Base-by-base conservation (phyloP, 192 early-diverging fungal species). In the Gigaspora rosea region DNA sequence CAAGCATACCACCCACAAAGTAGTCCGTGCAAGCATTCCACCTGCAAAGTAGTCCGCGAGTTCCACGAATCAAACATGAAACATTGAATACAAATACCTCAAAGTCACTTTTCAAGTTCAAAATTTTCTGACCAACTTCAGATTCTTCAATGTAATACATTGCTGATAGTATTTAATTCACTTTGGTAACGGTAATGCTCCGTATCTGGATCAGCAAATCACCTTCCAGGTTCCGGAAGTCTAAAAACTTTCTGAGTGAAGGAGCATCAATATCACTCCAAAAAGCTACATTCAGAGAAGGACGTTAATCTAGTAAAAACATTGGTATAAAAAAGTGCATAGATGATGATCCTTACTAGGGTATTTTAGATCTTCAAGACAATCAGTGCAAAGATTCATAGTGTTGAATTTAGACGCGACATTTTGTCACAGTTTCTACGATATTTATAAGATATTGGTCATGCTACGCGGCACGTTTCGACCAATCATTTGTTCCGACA, bases 11-110 rank as follows among this genome's bases (percentile, higher is more conserved):
- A 71, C 27, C 51, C 50, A 71, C 51, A 71, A 71, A 13, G 13
- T 71, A 71, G 70, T 54, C 51, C 11, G 70, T 71, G 49, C 50
- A 71, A 54, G 20, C 51, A 71, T 71, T 71, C 52, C 69, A 54
- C 69, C 69, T 36, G 32, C 22, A 54, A 71, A 71, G 51, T 56
- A 27, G 52, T 54, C 52, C 52, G 27, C 27, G 27, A 0, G 35
- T 66, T 66, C 32, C 12, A 66, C n/a, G 3, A 36, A 41, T 8
- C 27, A 66, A 47, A 47, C 33, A 50, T 52, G 27, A 52, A 71
- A 27, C 27, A 27, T 27, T 32, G 33, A 35, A 71, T 33, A 8
- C 12, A 54, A 33, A 13, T 8, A 56, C 70, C 50, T 71, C 54
- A n/a, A 32, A 71, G 3, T 54, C 27, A 36, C 15, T 35, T 71